phyloP scores from a whole-genome alignment of 805 yeast genomes.

The Tetrapisispora fleetii region DNA sequence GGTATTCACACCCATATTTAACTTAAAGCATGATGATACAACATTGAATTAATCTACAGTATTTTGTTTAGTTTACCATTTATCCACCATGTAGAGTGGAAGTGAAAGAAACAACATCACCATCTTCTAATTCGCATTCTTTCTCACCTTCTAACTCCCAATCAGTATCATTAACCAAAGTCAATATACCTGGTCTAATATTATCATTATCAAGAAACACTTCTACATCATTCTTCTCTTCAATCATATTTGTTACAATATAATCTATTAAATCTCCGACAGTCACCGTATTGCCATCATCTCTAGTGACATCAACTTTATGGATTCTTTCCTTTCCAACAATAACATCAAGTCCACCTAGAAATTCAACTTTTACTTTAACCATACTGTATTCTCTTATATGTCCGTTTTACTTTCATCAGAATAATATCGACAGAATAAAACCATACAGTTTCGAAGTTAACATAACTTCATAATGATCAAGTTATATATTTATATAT shows the following conservation, averaged over 20 bases:
- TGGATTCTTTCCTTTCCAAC: slow-evolving; percentile 51
- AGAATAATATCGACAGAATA: too few species aligned
- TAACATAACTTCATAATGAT: too few species aligned
- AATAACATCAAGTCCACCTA: slow-evolving; percentile 79
- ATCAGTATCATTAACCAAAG: slow-evolving; percentile 85
- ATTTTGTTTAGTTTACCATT: background rate
- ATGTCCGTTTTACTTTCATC: too few species aligned
- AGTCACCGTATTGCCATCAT: slow-evolving; percentile 24
- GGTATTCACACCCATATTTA: too few species aligned
- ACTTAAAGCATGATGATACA: too few species aligned
- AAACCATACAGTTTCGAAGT: too few species aligned
- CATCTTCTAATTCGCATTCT: slow-evolving; percentile 61
- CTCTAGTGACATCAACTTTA: slow-evolving; percentile 38
- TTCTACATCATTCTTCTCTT: slow-evolving; percentile 51
- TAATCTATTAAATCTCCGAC: slow-evolving; percentile 44
- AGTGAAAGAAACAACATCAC: slow-evolving; percentile 78
- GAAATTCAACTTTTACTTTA: slow-evolving; percentile 34
- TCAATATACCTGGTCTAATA: slow-evolving; percentile 86
- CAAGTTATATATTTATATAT: too few species aligned
- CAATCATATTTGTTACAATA: slow-evolving; percentile 45
- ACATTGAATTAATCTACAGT: too few species aligned
- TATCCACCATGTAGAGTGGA: slow-evolving; percentile 93
- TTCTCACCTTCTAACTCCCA: slow-evolving; percentile 94
- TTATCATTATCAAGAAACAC: slow-evolving; percentile 76
- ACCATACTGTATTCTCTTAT: slow-evolving; percentile 16